Evolutionary conservation across 345 rosid species (phyloP).

Genomic region (Garcia nutans): DNA sequence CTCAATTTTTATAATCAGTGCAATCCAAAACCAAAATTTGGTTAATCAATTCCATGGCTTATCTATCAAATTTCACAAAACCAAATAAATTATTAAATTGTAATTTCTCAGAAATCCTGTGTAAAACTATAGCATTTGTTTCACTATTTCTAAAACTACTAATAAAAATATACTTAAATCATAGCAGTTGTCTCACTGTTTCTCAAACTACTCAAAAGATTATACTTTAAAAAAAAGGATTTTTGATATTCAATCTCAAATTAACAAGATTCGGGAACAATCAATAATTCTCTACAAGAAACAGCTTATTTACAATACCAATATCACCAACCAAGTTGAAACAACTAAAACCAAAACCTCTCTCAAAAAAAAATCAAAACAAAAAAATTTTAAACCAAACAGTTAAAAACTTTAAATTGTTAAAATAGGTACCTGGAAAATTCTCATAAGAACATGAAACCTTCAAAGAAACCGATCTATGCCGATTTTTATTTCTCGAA

Average conservation of each 20-base stretch:
- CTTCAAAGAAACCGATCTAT: slow-evolving; percentile 24
- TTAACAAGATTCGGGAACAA: not conserved
- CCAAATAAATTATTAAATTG: not conserved
- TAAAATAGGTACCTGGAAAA: slow-evolving; percentile 45
- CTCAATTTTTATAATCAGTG: not conserved
- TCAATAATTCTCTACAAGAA: not conserved
- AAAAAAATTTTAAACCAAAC: not conserved
- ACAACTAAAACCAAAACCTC: too few species aligned
- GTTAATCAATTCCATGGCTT: not conserved
- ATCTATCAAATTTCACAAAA: not conserved
- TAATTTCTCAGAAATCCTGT: not conserved
- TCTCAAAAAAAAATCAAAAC: not conserved
- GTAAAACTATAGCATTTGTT: not conserved
- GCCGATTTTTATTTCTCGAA: slow-evolving; percentile 26
- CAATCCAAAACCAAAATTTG: not conserved
- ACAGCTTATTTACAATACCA: not conserved
- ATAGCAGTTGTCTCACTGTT: not conserved
- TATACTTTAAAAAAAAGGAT: not conserved
- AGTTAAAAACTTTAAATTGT: not conserved
- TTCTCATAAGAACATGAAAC: slow-evolving; percentile 49
- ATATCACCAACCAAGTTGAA: not conserved
- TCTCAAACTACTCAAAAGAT: not conserved
- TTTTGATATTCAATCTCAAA: not conserved
- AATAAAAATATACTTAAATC: not conserved
- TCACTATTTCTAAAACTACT: not conserved